phyloP scores from a whole-genome alignment of 352 stramenopile species.

The Phytophthora constricta region DNA sequence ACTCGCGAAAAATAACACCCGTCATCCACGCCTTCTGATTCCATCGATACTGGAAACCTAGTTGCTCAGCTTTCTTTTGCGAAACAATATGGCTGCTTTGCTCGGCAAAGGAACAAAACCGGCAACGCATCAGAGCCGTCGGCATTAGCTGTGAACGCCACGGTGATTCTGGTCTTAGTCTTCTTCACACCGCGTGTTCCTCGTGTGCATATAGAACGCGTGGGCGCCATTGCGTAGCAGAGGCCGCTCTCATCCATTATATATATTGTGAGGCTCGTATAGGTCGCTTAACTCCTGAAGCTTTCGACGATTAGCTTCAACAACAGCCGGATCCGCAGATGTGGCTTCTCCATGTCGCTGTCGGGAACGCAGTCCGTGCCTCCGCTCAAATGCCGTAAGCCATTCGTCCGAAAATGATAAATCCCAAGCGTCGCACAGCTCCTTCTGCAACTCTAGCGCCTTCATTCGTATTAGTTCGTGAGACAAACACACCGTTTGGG shows the following conservation, averaged over 20 bases:
- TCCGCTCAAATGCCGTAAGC: too few relatives aligned
- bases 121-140: too few relatives aligned
- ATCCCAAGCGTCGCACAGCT: too few relatives aligned
- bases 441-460: too few relatives aligned
- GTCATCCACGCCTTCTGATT: slow-evolving; percentile 25
- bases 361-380: neutral
- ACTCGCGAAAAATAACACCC: slow-evolving; percentile 7
- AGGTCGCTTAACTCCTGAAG: neutral
- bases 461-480: too few relatives aligned
- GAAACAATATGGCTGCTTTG: slow-evolving; percentile 11
- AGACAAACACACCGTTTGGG: too few relatives aligned
- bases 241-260: neutral
- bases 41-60: slow-evolving; percentile 7
- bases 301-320: neutral
- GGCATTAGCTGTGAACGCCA: too few relatives aligned
- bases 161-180: too few relatives aligned
- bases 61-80: neutral
- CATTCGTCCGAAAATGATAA: too few relatives aligned
- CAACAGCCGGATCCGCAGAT: neutral
- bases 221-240: neutral
- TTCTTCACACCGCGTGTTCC: neutral
- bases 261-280: neutral
- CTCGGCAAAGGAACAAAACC: too few relatives aligned
- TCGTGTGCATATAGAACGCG: neutral
- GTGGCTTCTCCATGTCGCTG: neutral